Evolutionary conservation across 345 rosid genomes (phyloP).

Genomic region (Hibiscus tridactylites): DNA sequence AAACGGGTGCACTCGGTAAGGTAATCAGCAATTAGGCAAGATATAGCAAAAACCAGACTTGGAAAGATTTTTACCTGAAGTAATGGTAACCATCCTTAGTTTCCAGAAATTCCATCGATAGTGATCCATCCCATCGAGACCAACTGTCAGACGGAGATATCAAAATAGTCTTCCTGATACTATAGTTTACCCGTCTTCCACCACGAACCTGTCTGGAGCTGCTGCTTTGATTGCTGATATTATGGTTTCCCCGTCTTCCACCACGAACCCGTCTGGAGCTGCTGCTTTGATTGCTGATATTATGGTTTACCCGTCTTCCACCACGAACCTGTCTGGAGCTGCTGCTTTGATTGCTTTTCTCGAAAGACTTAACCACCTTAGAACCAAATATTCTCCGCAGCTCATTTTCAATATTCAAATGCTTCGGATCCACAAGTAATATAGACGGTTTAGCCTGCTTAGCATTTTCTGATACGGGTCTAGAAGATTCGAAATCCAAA

Average conservation of each 20-base stretch:
- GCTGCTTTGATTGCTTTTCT: slow-evolving; percentile 46
- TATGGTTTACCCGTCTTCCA: slow-evolving; percentile 64
- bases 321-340: slow-evolving; percentile 62
- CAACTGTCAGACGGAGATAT: slow-evolving; percentile 74
- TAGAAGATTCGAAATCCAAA: slow-evolving; percentile 27
- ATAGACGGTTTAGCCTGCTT: slow-evolving; percentile 25
- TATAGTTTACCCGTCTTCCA: slow-evolving; percentile 63
- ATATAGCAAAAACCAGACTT: not conserved
- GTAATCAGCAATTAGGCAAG: not conserved
- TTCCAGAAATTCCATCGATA: slow-evolving; percentile 81
- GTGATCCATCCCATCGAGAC: slow-evolving; percentile 86
- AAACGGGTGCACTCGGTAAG: not conserved
- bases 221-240: slow-evolving; percentile 30
- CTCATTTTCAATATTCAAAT: slow-evolving; percentile 70
- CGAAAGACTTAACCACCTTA: slow-evolving; percentile 74
- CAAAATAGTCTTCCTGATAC: slow-evolving; percentile 54
- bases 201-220: slow-evolving; percentile 62
- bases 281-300: slow-evolving; percentile 30
- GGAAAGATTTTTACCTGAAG: slow-evolving; percentile 48
- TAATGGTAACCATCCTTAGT: slow-evolving; percentile 52
- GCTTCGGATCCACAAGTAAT: slow-evolving; percentile 62
- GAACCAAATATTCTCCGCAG: slow-evolving; percentile 75
- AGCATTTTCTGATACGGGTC: slow-evolving; percentile 21
- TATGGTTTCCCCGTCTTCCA: slow-evolving; percentile 64
- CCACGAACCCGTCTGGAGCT: slow-evolving; percentile 62